phyloP scores from a whole-genome alignment of 768 basidiomycete species.

The Auriscalpium microsporum region DNA sequence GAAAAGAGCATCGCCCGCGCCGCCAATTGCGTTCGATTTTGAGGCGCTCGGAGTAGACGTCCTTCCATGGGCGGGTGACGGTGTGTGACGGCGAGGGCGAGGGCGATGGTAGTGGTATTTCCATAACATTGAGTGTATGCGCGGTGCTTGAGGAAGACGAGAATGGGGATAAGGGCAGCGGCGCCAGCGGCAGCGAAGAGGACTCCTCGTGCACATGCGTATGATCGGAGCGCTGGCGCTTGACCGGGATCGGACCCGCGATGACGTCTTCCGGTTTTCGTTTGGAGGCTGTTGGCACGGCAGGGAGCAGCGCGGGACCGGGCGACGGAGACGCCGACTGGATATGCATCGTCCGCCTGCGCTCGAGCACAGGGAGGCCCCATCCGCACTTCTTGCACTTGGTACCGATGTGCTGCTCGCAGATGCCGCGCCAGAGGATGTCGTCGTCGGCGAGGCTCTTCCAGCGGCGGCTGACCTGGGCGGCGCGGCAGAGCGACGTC shows the following conservation, averaged over 20 bases:
- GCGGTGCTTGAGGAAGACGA: no score
- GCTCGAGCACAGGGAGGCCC: conserved; percentile 89
- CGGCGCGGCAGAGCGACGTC: conserved; percentile 85
- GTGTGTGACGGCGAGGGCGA: conserved; percentile 20
- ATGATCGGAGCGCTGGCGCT: conserved; percentile 40
- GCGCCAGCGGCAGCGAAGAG: neutral
- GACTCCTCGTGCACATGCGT: neutral
- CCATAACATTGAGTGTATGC: no score
- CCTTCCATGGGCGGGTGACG: conserved; percentile 91
- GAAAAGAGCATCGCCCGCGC: conserved; percentile 78
- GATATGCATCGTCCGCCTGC: conserved; percentile 42
- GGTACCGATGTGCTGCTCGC: conserved; percentile 96
- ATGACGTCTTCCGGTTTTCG: conserved; percentile 28
- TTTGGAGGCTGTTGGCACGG: conserved; percentile 26
- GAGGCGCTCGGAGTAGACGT: conserved; percentile 96
- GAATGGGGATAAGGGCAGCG: conserved; percentile 7
- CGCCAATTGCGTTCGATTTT: conserved; percentile 97
- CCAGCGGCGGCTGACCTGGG: conserved; percentile 85
- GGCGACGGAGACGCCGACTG: conserved; percentile 32
- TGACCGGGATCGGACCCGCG: conserved; percentile 29
- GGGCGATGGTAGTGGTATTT: neutral
- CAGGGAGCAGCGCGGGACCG: conserved; percentile 19
- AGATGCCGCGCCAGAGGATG: conserved; percentile 90
- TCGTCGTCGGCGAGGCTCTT: conserved; percentile 89
- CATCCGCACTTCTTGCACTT: conserved; percentile 97